Evolutionary conservation across 225 moss, liverwort and hornwort genomes (phyloP).

Genomic region (Asterella californica): DNA sequence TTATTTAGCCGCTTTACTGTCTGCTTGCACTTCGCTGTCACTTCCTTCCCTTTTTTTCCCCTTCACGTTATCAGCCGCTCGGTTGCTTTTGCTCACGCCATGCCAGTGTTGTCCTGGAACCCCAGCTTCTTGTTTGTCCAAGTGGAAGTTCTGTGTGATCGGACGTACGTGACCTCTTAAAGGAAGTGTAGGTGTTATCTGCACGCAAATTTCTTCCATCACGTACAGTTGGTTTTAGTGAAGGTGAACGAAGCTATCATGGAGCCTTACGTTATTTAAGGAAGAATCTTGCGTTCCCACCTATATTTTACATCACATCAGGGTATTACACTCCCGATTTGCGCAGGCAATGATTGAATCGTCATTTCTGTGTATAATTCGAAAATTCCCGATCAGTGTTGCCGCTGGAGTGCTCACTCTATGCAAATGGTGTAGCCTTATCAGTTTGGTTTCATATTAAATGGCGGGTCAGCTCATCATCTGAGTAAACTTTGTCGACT

Average conservation of each 20-base stretch:
- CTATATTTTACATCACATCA: background rate
- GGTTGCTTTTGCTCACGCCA: no score
- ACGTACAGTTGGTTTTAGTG: background rate
- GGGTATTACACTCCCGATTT: no score
- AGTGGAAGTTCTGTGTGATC: background rate
- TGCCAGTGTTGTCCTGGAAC: background rate
- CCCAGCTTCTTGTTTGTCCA: background rate
- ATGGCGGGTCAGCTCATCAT: no score
- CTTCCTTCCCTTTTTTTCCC: background rate
- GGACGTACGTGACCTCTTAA: background rate
- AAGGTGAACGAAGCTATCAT: background rate
- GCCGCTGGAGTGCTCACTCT: no score
- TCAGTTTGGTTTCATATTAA: no score
- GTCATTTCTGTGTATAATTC: no score
- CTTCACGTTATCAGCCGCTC: constrained; percentile 29
- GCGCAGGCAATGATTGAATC: no score
- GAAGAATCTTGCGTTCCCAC: background rate
- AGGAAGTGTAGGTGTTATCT: background rate
- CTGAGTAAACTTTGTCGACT: no score
- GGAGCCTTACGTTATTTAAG: background rate
- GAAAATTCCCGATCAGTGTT: no score
- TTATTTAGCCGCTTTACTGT: background rate
- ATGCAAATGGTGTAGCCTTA: no score
- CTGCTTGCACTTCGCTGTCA: background rate
- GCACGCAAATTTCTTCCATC: background rate